Evolutionary conservation across 164 flowering plant species (phyloP).

Genomic region (Piper betle): DNA sequence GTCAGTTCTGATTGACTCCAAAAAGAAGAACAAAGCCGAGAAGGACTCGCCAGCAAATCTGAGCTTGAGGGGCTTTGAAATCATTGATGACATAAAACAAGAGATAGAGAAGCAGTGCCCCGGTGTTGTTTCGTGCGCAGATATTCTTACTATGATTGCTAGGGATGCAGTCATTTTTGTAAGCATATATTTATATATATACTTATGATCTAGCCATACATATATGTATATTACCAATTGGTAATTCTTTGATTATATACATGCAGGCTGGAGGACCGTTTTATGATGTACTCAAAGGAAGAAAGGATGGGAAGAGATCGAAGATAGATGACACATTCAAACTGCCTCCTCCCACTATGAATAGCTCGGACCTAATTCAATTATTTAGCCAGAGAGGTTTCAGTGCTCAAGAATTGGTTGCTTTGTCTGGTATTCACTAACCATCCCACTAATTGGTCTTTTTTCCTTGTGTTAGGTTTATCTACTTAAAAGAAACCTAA

Average conservation of each 20-base stretch:
- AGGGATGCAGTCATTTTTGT: constrained; percentile 73
- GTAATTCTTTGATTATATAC: not conserved
- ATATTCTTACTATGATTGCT: constrained; percentile 76
- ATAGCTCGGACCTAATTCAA: constrained; percentile 44
- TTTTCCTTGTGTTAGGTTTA: too few species aligned
- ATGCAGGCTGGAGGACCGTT: constrained; percentile 62
- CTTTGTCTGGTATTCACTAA: constrained; percentile 60
- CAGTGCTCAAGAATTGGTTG: constrained; percentile 63
- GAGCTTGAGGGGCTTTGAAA: constrained; percentile 64
- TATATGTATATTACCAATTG: too few species aligned
- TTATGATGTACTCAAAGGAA: constrained; percentile 72
- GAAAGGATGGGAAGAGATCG: constrained; percentile 78
- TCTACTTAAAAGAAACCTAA: too few species aligned
- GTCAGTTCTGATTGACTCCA: constrained; percentile 67
- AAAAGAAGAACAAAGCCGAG: constrained; percentile 62
- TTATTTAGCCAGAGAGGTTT: constrained; percentile 56
- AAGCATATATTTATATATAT: constrained; percentile 1
- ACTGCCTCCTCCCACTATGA: constrained; percentile 53
- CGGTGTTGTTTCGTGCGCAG: constrained; percentile 83
- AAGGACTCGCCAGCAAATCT: constrained; percentile 82
- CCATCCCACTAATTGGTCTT: too few species aligned
- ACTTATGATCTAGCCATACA: too few species aligned
- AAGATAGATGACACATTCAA: constrained; percentile 64
- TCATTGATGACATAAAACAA: constrained; percentile 55
- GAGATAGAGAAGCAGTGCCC: constrained; percentile 57